Evolutionary conservation across 306 rosid genomes (phyloP).

Genomic region (Vigna trinervia): DNA sequence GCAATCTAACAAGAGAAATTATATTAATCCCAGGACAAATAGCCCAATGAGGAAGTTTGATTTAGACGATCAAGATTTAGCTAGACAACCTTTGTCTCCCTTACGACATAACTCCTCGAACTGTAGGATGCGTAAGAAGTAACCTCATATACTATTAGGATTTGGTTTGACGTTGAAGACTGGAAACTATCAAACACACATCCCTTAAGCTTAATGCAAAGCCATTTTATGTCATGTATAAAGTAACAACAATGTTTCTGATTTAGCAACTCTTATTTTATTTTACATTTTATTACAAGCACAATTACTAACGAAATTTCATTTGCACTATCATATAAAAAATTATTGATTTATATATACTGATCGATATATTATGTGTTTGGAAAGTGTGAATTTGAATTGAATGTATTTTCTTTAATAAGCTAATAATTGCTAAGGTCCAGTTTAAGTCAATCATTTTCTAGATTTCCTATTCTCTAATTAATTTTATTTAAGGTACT

Average conservation of each 20-base stretch:
- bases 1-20: conserved; percentile 91
- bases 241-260: conserved; percentile 4
- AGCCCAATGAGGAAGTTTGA: conserved; percentile 70
- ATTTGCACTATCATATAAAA: too few species aligned
- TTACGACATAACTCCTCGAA: conserved; percentile 70
- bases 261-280: conserved; percentile 33
- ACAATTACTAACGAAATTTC: too few species aligned
- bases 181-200: not conserved
- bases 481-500: too few species aligned
- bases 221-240: too few species aligned
- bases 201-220: not conserved
- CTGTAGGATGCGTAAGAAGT: conserved; percentile 66
- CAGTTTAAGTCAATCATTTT: not conserved
- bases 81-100: conserved; percentile 82
- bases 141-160: not conserved
- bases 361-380: not conserved
- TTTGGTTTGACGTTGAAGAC: not conserved
- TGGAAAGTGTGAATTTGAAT: not conserved
- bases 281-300: not conserved
- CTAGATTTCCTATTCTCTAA: not conserved
- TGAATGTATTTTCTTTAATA: not conserved
- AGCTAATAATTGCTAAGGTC: not conserved
- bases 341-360: not conserved
- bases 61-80: conserved; percentile 59
- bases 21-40: conserved; percentile 54